Conservation (phyloP, 768 basidiomycete genomes). For the Pisolithus marmoratus region DNA sequence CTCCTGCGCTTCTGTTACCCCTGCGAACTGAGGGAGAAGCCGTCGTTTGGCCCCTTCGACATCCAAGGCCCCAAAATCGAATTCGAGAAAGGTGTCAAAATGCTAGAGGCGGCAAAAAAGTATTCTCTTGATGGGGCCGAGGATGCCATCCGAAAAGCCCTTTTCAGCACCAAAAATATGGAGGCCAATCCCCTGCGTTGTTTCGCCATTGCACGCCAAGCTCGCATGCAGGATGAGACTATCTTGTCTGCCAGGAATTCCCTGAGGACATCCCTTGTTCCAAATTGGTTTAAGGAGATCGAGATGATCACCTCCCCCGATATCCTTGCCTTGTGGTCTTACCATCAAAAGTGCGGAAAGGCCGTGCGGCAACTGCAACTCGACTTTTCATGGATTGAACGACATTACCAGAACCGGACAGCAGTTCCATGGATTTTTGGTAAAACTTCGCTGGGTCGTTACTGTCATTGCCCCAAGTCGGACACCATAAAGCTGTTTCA, state of each 20-base stretch:
- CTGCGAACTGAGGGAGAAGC: slow-evolving; percentile 13
- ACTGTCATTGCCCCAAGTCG: background rate
- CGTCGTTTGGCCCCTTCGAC: slow-evolving; percentile 7
- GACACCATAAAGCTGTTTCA: background rate
- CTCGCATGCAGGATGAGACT: slow-evolving; percentile 16
- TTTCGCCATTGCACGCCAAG: slow-evolving; percentile 28
- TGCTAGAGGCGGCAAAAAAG: slow-evolving; percentile 14
- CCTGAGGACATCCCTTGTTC: slow-evolving; percentile 18
- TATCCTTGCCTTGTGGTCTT: slow-evolving; percentile 19
- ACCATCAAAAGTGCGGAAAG: slow-evolving; percentile 14
- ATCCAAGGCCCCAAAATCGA: background rate
- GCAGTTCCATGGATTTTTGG: background rate
- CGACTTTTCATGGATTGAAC: slow-evolving; percentile 11
- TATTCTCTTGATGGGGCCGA: slow-evolving; percentile 14
- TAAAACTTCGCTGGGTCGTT: background rate
- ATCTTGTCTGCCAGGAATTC: slow-evolving; percentile 25
- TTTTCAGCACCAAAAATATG: slow-evolving; percentile 14
- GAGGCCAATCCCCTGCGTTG: slow-evolving; percentile 21
- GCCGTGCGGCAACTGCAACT: slow-evolving; percentile 3
- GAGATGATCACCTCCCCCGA: slow-evolving; percentile 19
- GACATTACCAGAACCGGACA: slow-evolving; percentile 1
- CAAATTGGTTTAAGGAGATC: slow-evolving; percentile 22
- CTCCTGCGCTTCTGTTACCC: slow-evolving; percentile 26
- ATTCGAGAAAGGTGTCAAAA: background rate
- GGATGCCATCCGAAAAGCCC: slow-evolving; percentile 11